Evolutionary conservation across 306 rosid genomes (phyloP).

Genomic region (Corylus heterophylla): DNA sequence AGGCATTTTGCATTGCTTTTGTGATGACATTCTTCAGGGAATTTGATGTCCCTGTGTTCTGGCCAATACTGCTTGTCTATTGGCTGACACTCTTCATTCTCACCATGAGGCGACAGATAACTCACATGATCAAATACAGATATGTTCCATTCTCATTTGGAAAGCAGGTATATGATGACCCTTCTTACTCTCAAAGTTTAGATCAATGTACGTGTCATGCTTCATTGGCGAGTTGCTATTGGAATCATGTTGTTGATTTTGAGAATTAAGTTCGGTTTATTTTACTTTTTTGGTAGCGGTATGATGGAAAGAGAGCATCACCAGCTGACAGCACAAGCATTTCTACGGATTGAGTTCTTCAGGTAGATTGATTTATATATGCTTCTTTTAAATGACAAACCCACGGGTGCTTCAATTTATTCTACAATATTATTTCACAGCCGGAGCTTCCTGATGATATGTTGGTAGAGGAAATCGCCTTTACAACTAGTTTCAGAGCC

Average conservation of each 20-base stretch:
- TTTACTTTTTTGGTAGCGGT: constrained; percentile 52
- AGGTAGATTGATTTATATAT: constrained; percentile 33
- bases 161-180: constrained; percentile 66
- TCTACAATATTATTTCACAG: constrained; percentile 42
- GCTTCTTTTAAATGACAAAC: constrained; percentile 31
- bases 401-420: constrained; percentile 28
- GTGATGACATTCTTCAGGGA: constrained; percentile 73
- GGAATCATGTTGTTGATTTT: constrained; percentile 22
- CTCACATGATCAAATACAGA: constrained; percentile 92
- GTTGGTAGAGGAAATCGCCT: constrained; percentile 28
- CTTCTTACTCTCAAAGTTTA: constrained; percentile 3
- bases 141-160: constrained; percentile 97
- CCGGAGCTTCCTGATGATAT: constrained; percentile 32
- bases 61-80: constrained; percentile 97
- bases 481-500: constrained; percentile 33
- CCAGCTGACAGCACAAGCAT: constrained; percentile 44
- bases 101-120: constrained; percentile 92
- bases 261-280: constrained; percentile 12
- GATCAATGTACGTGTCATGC: background rate
- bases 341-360: constrained; percentile 50
- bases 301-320: constrained; percentile 61
- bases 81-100: constrained; percentile 79
- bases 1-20: constrained; percentile 89
- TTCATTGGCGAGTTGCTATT: constrained; percentile 2
- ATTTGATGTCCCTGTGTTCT: constrained; percentile 84